phyloP scores from a whole-genome alignment of 2,329 filamentous ascomycete genomes.

The Stagonosporopsis vannaccii region DNA sequence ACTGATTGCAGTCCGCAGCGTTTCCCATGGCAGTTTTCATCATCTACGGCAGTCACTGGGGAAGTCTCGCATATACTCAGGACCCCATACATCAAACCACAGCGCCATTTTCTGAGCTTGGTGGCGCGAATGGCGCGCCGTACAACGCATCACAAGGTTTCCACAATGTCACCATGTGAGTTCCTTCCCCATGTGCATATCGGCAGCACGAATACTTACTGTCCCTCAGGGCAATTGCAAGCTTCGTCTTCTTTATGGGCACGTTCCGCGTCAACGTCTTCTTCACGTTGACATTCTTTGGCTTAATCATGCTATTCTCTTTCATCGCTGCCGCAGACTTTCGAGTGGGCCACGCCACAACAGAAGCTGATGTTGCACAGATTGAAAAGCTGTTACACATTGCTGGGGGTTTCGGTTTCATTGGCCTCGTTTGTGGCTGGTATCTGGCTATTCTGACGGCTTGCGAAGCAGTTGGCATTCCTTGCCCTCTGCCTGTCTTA shows the following conservation, averaged over 20 bases:
- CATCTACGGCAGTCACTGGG: constrained; percentile 32
- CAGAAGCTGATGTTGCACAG: constrained; percentile 24
- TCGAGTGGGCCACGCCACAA: constrained; percentile 16
- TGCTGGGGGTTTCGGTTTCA: constrained; percentile 26
- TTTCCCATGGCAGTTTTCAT: constrained; percentile 35
- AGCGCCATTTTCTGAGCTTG: constrained; percentile 21
- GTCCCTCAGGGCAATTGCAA: constrained; percentile 23
- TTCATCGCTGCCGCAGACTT: constrained; percentile 32
- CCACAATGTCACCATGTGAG: constrained; percentile 31
- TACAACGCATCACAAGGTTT: constrained; percentile 33
- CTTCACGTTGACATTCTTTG: constrained; percentile 27
- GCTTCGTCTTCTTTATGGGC: constrained; percentile 27
- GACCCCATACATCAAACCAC: constrained; percentile 28
- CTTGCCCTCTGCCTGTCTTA: constrained; percentile 28
- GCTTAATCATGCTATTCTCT: constrained; percentile 27
- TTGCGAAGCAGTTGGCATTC: constrained; percentile 29
- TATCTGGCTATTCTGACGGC: constrained; percentile 29
- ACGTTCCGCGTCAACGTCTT: constrained; percentile 30
- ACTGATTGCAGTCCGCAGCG: constrained; percentile 11
- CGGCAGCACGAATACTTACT: neutral
- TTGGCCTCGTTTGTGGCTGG: constrained; percentile 27
- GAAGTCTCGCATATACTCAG: constrained; percentile 29
- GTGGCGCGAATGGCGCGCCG: constrained; percentile 26
- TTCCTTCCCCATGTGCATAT: neutral
- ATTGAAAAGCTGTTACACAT: constrained; percentile 24